Evolutionary conservation across 2,329 filamentous ascomycete species (phyloP).

Genomic region (Chalaropsis ovoidea): DNA sequence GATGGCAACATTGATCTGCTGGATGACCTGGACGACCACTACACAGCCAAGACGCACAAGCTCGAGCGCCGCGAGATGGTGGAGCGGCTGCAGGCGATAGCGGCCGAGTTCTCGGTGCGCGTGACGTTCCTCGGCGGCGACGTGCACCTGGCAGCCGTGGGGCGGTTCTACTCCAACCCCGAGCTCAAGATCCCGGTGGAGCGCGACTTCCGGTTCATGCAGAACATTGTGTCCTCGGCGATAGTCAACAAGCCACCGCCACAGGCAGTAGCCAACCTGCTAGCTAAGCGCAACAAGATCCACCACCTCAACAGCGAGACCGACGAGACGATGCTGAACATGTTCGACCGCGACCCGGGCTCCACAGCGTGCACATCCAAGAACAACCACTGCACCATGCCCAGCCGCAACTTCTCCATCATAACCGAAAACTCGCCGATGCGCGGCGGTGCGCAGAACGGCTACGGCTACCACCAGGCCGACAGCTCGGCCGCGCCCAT

Average conservation of each 20-base stretch:
- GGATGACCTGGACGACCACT: constrained; percentile 91
- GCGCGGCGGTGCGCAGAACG: constrained; percentile 30
- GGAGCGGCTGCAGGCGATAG: constrained; percentile 69
- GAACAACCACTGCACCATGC: constrained; percentile 78
- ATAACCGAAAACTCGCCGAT: constrained; percentile 76
- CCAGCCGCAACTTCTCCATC: constrained; percentile 86
- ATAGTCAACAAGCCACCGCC: constrained; percentile 94
- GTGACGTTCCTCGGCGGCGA: constrained; percentile 90
- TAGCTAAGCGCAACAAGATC: constrained; percentile 81
- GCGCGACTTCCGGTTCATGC: constrained; percentile 86
- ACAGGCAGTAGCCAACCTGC: constrained; percentile 74
- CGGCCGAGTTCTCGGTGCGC: constrained; percentile 76
- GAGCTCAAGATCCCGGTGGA: constrained; percentile 66
- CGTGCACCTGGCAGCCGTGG: constrained; percentile 83
- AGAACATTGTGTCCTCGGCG: constrained; percentile 84
- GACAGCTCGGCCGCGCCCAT: constrained; percentile 22
- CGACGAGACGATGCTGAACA: constrained; percentile 84
- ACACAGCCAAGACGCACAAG: constrained; percentile 87
- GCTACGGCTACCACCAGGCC: not conserved
- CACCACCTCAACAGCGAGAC: constrained; percentile 62
- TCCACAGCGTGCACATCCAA: constrained; percentile 59
- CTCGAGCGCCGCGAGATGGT: constrained; percentile 70
- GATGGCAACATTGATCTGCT: constrained; percentile 87
- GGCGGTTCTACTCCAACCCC: constrained; percentile 89
- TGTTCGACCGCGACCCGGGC: constrained; percentile 85